Percentiles rank a stretch among this genome's conserved stretches.
Conservation (phyloP, 2,329 filamentous ascomycete species). For the Microthyrium microscopicum region DNA sequence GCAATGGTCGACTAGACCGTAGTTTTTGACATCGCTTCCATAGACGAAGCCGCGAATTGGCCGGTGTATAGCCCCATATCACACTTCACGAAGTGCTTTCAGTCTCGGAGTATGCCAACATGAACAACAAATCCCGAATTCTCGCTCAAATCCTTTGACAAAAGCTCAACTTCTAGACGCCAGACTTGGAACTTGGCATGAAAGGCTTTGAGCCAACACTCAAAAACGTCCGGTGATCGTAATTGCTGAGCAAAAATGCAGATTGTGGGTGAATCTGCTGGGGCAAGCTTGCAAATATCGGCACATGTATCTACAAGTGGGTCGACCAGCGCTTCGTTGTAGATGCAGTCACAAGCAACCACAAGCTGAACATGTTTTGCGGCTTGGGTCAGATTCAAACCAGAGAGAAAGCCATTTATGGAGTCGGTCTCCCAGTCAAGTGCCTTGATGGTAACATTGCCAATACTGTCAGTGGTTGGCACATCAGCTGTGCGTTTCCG, state of each 20-base stretch:
- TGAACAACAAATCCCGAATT: conserved; percentile 70
- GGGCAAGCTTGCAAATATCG: conserved; percentile 47
- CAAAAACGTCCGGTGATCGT: conserved; percentile 69
- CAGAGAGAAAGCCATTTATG: conserved; percentile 18
- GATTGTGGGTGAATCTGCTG: conserved; percentile 36
- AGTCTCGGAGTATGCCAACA: conserved; percentile 43
- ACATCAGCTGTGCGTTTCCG: conserved; percentile 1
- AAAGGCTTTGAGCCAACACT: conserved; percentile 61
- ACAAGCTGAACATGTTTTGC: conserved; percentile 46
- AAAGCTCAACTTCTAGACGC: conserved; percentile 49
- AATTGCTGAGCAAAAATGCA: conserved; percentile 83
- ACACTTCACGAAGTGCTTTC: too few relatives aligned
- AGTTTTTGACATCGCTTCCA: too few relatives aligned
- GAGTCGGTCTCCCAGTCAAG: conserved; percentile 69
- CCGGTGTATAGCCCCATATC: too few relatives aligned
- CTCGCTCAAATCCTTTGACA: conserved; percentile 42
- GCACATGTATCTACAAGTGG: conserved; percentile 71
- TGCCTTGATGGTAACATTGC: conserved; percentile 37
- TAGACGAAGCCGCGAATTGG: too few relatives aligned
- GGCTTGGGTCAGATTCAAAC: conserved; percentile 10
- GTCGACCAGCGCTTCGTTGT: conserved; percentile 71
- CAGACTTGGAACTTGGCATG: conserved; percentile 52
- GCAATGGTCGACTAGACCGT: too few relatives aligned
- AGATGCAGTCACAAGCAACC: conserved; percentile 84
- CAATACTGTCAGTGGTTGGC: conserved; percentile 1